Base-by-base conservation (phyloP, 805 yeast genomes). In the Pichia nanzhaoensis region DNA sequence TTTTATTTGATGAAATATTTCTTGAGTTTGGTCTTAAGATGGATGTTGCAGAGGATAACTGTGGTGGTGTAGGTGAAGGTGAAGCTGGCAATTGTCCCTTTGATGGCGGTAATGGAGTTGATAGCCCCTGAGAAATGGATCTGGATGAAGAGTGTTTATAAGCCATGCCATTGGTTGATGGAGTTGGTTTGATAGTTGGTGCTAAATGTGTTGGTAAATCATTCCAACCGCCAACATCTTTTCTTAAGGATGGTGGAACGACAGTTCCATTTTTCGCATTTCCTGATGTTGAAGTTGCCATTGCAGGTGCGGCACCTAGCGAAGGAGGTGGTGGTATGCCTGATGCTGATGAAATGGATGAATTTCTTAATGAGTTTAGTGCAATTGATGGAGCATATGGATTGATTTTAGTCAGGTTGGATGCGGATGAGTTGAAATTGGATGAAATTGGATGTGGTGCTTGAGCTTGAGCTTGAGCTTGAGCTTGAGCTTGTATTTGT, bases 181-280 rank as follows among this genome's bases (percentile, higher is more conserved):
- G 45, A 3, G 49, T 40, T 13, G 42, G 20, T 20, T 50, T 49
- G 4, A 45, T 53, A 24, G 61, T 52, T 9, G 63, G 49, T 17
- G 60, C 55, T 46, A 65, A 39, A 24, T 71, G 64, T 10, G 75
- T 70, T 41, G 88, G 87, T 49, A 82, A 64, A 56, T 80, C 86
- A 54, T 80, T 81, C 87, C 88, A 81, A 3, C 86, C 87, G 33
- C 80, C 85, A 33, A 75, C 75, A 36, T 77, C 77, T 44, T 62
- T 64, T 46, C 70, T 73, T 48, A 51, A 54, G 21, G 59, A 63
- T 10, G 59, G 50, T 19, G 60, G 59, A 9, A 20, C 13, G 12
- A 36, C 30, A 32, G 22, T 39, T 41, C 32, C 45, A 38, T 49
- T 54, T 49, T 14, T 34, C n/a, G n/a, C n/a, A n/a, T n/a, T n/a